Evolutionary conservation across 495 filamentous ascomycete genomes (phyloP).

Genomic region (Annulohypoxylon nitens): DNA sequence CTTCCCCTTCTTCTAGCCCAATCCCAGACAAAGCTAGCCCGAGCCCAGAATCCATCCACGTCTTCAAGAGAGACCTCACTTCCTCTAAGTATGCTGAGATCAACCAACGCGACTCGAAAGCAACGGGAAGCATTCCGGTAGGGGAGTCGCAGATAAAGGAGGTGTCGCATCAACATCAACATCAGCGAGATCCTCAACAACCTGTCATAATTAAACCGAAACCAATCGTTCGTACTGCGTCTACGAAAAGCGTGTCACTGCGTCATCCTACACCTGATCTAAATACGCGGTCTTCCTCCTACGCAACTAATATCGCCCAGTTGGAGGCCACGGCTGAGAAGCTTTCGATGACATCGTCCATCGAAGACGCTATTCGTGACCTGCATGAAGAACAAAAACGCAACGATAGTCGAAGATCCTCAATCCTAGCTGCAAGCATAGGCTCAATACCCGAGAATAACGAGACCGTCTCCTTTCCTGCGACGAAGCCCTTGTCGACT

Average conservation of each 20-base stretch:
- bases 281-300: conserved; percentile 78
- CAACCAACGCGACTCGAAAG: conserved; percentile 19
- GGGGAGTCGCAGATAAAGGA: conserved; percentile 31
- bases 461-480: conserved; percentile 51
- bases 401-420: conserved; percentile 71
- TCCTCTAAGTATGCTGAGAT: conserved; percentile 16
- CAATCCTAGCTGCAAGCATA: conserved; percentile 60
- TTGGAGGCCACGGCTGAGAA: conserved; percentile 86
- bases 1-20: conserved; percentile 43
- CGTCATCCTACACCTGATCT: conserved; percentile 83
- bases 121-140: conserved; percentile 14
- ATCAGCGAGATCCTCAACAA: conserved; percentile 24
- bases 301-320: conserved; percentile 81
- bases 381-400: conserved; percentile 82
- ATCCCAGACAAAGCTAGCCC: conserved; percentile 19
- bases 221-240: conserved; percentile 71
- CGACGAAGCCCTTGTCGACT: conserved; percentile 65
- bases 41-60: conserved; percentile 10
- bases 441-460: conserved; percentile 54
- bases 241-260: conserved; percentile 69
- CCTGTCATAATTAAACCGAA: conserved; percentile 51
- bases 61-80: not conserved
- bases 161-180: conserved; percentile 30
- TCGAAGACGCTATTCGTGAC: conserved; percentile 84
- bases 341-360: conserved; percentile 81